Evolutionary conservation across 768 basidiomycete species (phyloP).

Genomic region (Lactarius vividus): DNA sequence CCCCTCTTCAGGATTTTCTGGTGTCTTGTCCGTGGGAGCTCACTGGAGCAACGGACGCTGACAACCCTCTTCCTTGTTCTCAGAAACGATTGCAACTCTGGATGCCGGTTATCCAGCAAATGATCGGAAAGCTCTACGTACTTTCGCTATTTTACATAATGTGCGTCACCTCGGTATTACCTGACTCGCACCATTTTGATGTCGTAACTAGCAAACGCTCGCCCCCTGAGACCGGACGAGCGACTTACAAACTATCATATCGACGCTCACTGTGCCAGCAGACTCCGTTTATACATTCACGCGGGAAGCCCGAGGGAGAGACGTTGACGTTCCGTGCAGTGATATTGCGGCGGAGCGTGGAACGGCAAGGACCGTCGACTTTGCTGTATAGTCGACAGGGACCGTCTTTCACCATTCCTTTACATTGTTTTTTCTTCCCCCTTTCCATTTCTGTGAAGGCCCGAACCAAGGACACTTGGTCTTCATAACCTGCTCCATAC

Average conservation of each 20-base stretch:
- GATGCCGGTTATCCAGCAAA: neutral
- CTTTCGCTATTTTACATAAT: slow-evolving; percentile 14
- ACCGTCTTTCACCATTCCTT: neutral
- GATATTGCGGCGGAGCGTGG: neutral
- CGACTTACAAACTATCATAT: neutral
- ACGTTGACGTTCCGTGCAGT: neutral
- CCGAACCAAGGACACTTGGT: neutral
- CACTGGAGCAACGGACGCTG: neutral
- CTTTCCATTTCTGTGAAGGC: neutral
- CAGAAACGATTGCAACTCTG: slow-evolving; percentile 8
- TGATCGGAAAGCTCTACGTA: slow-evolving; percentile 19
- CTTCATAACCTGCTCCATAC: neutral
- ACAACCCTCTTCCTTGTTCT: neutral
- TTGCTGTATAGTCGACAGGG: neutral
- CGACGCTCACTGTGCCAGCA: slow-evolving; percentile 12
- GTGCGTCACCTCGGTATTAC: neutral
- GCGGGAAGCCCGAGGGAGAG: neutral
- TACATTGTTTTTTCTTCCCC: no score
- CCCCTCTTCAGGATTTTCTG: neutral
- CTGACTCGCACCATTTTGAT: neutral
- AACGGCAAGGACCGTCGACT: neutral
- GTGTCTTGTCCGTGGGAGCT: neutral
- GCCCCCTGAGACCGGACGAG: neutral
- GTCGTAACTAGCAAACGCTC: slow-evolving; percentile 1
- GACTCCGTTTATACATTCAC: neutral